phyloP scores from a whole-genome alignment of 345 rosid genomes.

The Eucalyptus shirleyi region DNA sequence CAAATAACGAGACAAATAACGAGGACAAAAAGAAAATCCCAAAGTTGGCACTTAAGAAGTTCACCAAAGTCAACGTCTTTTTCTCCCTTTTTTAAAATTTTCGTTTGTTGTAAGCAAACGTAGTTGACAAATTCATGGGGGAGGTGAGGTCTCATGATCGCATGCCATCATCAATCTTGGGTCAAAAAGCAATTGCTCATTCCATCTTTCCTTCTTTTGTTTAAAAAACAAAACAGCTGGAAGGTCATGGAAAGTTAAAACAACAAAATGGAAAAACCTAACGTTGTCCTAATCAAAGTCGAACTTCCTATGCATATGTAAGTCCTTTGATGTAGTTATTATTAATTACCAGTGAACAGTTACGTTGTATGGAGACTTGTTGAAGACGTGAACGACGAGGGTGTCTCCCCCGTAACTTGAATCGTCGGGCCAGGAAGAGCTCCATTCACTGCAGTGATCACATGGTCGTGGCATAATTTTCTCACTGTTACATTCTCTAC shows the following conservation, averaged over 20 bases:
- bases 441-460: conserved; percentile 65
- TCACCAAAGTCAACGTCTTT: background rate
- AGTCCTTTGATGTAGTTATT: background rate
- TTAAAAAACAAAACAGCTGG: background rate
- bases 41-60: background rate
- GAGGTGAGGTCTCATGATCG: background rate
- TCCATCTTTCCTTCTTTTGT: background rate
- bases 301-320: background rate
- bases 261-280: background rate
- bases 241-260: background rate
- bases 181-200: background rate
- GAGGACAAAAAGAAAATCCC: background rate
- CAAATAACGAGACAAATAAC: background rate
- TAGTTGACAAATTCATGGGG: background rate
- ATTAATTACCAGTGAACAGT: conserved; percentile 71
- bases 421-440: conserved; percentile 71
- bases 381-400: conserved; percentile 60
- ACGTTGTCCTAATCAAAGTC: background rate
- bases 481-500: conserved; percentile 48
- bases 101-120: background rate
- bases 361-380: conserved; percentile 73
- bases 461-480: conserved; percentile 44
- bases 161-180: background rate
- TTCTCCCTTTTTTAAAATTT: background rate
- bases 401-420: conserved; percentile 58